Conservation (phyloP, 1,284 basidiomycete genomes). For the Ustilago sp. region DNA sequence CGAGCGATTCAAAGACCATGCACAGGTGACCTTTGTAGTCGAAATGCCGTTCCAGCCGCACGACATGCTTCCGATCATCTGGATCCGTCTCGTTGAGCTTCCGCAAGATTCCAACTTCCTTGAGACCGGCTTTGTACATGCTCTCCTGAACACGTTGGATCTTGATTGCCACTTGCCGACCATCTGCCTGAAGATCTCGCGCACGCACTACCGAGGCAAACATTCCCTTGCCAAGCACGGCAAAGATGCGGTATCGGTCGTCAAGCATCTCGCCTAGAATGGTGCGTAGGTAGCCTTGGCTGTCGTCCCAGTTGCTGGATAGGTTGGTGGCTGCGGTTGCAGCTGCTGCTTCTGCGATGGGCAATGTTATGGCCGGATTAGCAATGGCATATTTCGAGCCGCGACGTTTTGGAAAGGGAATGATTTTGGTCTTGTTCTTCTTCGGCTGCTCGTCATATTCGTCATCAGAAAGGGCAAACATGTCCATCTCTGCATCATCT, state of each 20-base stretch:
- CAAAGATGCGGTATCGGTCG: constrained; percentile 93
- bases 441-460: constrained; percentile 10
- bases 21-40: constrained; percentile 97
- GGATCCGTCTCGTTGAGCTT: constrained; percentile 89
- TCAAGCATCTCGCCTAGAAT: constrained; percentile 92
- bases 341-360: constrained; percentile 2
- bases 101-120: constrained; percentile 89
- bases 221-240: constrained; percentile 96
- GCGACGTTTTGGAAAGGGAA: constrained; percentile 41
- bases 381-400: background rate
- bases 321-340: constrained; percentile 59
- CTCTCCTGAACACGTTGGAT: constrained; percentile 95
- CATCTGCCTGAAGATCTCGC: constrained; percentile 73
- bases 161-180: constrained; percentile 92
- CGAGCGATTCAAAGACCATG: constrained; percentile 90
- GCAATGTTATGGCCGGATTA: background rate
- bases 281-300: constrained; percentile 94
- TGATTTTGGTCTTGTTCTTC: constrained; percentile 54
- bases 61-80: constrained; percentile 95
- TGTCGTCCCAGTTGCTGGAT: constrained; percentile 76
- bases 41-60: constrained; percentile 90
- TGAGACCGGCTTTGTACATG: constrained; percentile 95
- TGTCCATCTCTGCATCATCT: constrained; percentile 66
- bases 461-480: constrained; percentile 64
- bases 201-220: constrained; percentile 96